phyloP scores from a whole-genome alignment of 306 rosid genomes.

The Glycine tomentella region DNA sequence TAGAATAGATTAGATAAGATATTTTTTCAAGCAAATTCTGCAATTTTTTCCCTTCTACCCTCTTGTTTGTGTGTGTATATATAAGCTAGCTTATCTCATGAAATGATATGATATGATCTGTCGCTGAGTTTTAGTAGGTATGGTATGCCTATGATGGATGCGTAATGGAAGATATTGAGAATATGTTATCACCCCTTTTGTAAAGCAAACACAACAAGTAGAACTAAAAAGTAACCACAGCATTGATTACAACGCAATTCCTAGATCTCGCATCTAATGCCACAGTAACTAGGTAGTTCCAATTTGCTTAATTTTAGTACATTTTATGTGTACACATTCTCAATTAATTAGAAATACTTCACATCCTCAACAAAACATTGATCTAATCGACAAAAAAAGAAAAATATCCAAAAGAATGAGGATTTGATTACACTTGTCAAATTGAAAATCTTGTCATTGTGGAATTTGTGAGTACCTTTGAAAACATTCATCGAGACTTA shows the following conservation, averaged over 20 bases:
- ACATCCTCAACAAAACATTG: no score
- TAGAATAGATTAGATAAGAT: no score
- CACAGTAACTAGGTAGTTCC: neutral
- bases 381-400: no score
- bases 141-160: constrained; percentile 39
- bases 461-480: no score
- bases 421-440: no score
- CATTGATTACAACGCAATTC: constrained; percentile 4
- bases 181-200: constrained; percentile 11
- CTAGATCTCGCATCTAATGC: constrained; percentile 3
- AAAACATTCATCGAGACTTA: no score
- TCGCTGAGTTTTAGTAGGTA: constrained; percentile 39
- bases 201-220: constrained; percentile 29
- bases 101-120: constrained; percentile 34
- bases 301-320: neutral
- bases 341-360: no score
- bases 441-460: no score
- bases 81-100: neutral
- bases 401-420: no score
- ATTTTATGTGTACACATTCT: no score
- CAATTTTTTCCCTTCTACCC: constrained; percentile 5
- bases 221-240: constrained; percentile 29
- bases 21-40: constrained; percentile 12
- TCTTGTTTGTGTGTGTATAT: constrained; percentile 9
- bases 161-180: constrained; percentile 31